Evolutionary conservation across 2,329 filamentous ascomycete species (phyloP).

Genomic region (Alternaria longipes): DNA sequence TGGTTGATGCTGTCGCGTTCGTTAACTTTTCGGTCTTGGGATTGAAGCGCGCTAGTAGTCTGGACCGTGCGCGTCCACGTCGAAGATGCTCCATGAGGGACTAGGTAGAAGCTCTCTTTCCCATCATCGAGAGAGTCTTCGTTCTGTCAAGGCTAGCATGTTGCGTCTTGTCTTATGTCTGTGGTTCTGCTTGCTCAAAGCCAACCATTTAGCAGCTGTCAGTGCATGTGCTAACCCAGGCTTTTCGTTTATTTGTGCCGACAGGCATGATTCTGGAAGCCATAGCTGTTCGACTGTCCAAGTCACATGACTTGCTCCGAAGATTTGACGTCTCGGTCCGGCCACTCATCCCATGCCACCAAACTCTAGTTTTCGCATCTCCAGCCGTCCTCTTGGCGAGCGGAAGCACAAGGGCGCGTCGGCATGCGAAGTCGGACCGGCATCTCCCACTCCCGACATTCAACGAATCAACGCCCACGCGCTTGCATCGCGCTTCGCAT

Average conservation of each 20-base stretch:
- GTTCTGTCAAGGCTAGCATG: too few species aligned
- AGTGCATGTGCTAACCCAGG: too few species aligned
- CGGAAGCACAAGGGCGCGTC: not conserved
- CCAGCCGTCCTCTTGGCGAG: conserved; percentile 5
- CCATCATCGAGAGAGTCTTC: too few species aligned
- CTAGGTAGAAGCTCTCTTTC: not conserved
- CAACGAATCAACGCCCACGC: not conserved
- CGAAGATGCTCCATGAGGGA: not conserved
- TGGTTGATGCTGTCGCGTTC: conserved; percentile 9
- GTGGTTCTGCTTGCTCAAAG: too few species aligned
- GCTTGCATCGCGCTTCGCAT: conserved; percentile 4
- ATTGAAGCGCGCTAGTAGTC: conserved; percentile 7
- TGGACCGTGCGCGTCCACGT: conserved; percentile 1
- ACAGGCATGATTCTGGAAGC: too few species aligned
- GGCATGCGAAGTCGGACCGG: not conserved
- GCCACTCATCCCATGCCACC: not conserved
- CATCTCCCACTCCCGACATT: conserved; percentile 14
- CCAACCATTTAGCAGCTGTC: too few species aligned
- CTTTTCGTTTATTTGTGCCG: too few species aligned
- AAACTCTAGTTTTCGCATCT: not conserved
- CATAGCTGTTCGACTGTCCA: not conserved
- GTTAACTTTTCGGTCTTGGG: conserved; percentile 18
- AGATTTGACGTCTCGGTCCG: not conserved
- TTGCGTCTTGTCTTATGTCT: too few species aligned
- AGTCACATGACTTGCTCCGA: not conserved